Conservation (phyloP, 495 filamentous ascomycete species). For the Lophium mytilinum region DNA sequence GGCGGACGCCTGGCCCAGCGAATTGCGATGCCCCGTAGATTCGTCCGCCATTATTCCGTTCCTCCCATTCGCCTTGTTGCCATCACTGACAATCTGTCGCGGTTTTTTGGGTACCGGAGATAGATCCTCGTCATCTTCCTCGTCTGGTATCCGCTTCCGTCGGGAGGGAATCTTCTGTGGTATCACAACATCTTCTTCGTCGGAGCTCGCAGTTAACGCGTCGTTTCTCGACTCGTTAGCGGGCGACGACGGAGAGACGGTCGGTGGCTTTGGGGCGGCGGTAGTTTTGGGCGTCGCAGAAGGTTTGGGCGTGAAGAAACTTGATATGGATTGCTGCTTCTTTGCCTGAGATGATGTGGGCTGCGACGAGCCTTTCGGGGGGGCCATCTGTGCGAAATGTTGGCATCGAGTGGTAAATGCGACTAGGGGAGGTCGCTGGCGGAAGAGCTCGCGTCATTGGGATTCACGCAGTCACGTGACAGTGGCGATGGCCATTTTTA, state of each 20-base stretch:
- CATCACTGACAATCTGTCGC: conserved; percentile 13
- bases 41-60: not conserved
- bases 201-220: not conserved
- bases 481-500: too few relatives aligned
- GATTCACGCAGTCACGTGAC: too few relatives aligned
- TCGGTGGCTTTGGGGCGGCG: conserved; percentile 10
- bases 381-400: conserved; percentile 5
- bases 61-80: not conserved
- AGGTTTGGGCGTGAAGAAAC: conserved; percentile 71
- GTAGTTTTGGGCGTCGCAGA: conserved; percentile 20
- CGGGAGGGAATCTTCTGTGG: not conserved
- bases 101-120: conserved; percentile 36
- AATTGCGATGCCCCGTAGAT: not conserved
- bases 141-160: conserved; percentile 11
- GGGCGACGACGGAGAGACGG: conserved; percentile 5
- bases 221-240: conserved; percentile 5
- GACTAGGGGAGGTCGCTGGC: not conserved
- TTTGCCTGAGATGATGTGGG: conserved; percentile 37
- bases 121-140: conserved; percentile 24
- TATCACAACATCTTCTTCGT: conserved; percentile 9
- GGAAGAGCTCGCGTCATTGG: not conserved
- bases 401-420: not conserved
- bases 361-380: conserved; percentile 15
- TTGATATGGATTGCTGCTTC: conserved; percentile 77
- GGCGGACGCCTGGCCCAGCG: conserved; percentile 15